A percentile compares a stretch with the other conserved stretches of the same genome.
These are phyloP conservation scores for Bauhinia variegata DNA, from an alignment of 306 rosid genomes.

Conservation along the genomic window DNA sequence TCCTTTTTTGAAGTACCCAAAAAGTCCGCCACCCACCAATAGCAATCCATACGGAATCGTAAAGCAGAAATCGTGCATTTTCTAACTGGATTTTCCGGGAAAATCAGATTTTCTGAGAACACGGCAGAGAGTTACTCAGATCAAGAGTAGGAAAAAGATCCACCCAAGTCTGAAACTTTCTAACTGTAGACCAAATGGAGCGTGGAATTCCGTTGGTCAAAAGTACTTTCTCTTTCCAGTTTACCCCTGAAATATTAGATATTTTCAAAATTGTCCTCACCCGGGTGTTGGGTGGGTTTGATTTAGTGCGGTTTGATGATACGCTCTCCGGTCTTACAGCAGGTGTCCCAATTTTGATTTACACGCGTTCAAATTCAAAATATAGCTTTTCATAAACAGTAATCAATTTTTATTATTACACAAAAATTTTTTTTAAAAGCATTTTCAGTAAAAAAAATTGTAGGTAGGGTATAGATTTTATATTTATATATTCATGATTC, in stretches of 20 bases:
- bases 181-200: constrained; percentile 32
- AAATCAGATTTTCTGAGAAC: no score
- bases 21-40: constrained; percentile 67
- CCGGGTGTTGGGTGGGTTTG: no score
- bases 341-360: no score
- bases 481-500: no score
- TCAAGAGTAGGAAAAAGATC: neutral
- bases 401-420: no score
- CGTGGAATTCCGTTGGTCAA: constrained; percentile 41
- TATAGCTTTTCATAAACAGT: no score
- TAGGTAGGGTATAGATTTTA: no score
- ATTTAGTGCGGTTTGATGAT: no score
- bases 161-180: neutral
- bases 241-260: constrained; percentile 20
- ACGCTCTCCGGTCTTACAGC: no score
- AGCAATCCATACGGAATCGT: constrained; percentile 83
- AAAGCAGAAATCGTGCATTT: constrained; percentile 94
- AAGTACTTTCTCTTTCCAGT: neutral
- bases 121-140: neutral
- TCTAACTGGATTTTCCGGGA: constrained; percentile 32
- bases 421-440: no score
- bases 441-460: no score
- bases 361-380: no score
- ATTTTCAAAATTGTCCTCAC: neutral
- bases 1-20: constrained; percentile 70